Evolutionary conservation across 495 filamentous ascomycete genomes (phyloP), one percentile per base, ranked within the genome.

Genomic region (Penicillium parvum): DNA sequence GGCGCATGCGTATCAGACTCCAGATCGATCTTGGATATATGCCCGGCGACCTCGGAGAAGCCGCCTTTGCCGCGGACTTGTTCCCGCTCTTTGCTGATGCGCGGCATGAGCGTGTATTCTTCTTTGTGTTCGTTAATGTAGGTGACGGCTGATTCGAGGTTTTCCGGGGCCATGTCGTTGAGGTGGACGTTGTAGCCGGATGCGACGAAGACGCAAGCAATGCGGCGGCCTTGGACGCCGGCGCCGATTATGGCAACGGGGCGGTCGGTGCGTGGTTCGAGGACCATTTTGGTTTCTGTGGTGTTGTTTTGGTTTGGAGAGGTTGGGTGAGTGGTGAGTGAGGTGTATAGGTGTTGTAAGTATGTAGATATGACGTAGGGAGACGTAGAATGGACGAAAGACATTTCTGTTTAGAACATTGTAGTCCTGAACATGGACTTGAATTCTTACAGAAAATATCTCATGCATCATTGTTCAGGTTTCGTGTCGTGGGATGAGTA

Each of bases 171-270:
- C 6, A 61, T 55, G 49, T 77, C 74, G 3, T 49, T 55, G 40
- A 75, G 58, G 23, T 61, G 53, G 7, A 76, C 71, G 23, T 61
- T 44, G 45, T 72, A 68, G n/a, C 71, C 71, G n/a, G 58, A 62
- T 15, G 63, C 58, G 2, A 64, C 61, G 51, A 65, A 72, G 32
- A 55, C 49, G 21, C 53, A 55, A 23, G 40, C 65, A n/a, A 77
- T 69, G 17, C 71, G 65, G 23, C 71, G 68, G 23, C 74, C 74
- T 4, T 75, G 54, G n/a, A 72, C 64, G 9, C 74, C 74, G 10
- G 50, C 71, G 6, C 74, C 74, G 34, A 77, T 49, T 20, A 77
- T 37, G 15, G 53, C 52, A 12, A 77, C 53, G 33, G 68, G 68
- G 0, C 64, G 64, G 35, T 49, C 44, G 6, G 48, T 57, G 26